phyloP scores from a whole-genome alignment of 2,329 filamentous ascomycete genomes.

The Neopestalotiopsis rosae region DNA sequence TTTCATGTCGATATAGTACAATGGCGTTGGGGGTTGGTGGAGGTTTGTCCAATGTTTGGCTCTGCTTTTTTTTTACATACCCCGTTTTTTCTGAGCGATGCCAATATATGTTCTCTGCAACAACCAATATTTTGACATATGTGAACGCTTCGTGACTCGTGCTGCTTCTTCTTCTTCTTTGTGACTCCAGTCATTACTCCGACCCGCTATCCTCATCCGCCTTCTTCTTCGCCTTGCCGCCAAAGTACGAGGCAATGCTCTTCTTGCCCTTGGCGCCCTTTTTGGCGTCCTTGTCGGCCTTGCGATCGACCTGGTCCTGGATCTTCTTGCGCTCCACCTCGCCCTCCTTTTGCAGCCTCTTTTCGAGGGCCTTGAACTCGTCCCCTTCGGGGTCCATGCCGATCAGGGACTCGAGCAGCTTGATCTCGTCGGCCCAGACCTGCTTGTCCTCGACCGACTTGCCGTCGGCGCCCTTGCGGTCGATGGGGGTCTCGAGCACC shows the following conservation, averaged over 20 bases:
- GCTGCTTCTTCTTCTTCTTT: neutral
- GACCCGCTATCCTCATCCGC: constrained; percentile 32
- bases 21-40: constrained; percentile 17
- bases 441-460: constrained; percentile 77
- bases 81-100: constrained; percentile 17
- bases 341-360: constrained; percentile 70
- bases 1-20: constrained; percentile 5
- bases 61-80: constrained; percentile 22
- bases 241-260: constrained; percentile 26
- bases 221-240: constrained; percentile 28
- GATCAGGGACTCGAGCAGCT: constrained; percentile 86
- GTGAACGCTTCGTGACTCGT: neutral
- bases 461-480: constrained; percentile 68
- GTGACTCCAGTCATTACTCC: neutral
- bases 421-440: constrained; percentile 94
- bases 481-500: constrained; percentile 95
- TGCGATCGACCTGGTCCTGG: constrained; percentile 80
- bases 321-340: constrained; percentile 74
- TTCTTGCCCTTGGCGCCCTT: constrained; percentile 34
- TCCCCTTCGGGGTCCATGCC: constrained; percentile 80
- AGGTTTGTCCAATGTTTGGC: neutral
- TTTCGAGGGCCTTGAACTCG: constrained; percentile 72
- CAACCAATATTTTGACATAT: neutral
- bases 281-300: constrained; percentile 64
- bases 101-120: constrained; percentile 18